phyloP scores from a whole-genome alignment of 192 early-diverging fungal species.

The Geranomyces michiganensis region DNA sequence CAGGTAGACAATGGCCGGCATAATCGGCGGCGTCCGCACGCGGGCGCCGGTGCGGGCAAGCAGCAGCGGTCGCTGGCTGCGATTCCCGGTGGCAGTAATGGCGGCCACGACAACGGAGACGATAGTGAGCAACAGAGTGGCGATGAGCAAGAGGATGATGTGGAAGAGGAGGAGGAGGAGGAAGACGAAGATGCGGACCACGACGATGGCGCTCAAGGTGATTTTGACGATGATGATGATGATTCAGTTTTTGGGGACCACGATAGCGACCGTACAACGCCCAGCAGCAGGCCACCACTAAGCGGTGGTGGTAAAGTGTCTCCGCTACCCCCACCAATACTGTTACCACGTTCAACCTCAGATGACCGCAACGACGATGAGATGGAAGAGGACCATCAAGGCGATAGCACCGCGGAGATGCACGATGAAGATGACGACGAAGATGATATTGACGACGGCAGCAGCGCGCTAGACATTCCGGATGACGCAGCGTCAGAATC shows the following conservation, averaged over 20 bases:
- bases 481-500: neutral
- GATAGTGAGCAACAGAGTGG: conserved; percentile 21
- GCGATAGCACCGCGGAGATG: neutral
- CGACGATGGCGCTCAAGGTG: neutral
- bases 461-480: neutral
- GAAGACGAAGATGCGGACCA: neutral
- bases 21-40: neutral
- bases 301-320: too few relatives aligned
- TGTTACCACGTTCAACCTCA: too few relatives aligned
- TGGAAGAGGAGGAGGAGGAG: neutral
- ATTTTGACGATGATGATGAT: neutral
- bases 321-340: too few relatives aligned
- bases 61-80: too few relatives aligned
- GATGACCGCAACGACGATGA: neutral
- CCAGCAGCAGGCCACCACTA: too few relatives aligned
- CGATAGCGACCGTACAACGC: neutral
- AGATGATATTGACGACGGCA: neutral
- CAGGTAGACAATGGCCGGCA: neutral
- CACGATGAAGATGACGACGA: conserved; percentile 22
- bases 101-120: neutral
- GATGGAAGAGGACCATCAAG: neutral
- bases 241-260: conserved; percentile 2
- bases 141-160: conserved; percentile 9
- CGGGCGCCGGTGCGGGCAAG: too few relatives aligned
- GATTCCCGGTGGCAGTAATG: neutral